Conservation (phyloP, 2,329 filamentous ascomycete genomes). For the Aspergillus calidoustus region DNA sequence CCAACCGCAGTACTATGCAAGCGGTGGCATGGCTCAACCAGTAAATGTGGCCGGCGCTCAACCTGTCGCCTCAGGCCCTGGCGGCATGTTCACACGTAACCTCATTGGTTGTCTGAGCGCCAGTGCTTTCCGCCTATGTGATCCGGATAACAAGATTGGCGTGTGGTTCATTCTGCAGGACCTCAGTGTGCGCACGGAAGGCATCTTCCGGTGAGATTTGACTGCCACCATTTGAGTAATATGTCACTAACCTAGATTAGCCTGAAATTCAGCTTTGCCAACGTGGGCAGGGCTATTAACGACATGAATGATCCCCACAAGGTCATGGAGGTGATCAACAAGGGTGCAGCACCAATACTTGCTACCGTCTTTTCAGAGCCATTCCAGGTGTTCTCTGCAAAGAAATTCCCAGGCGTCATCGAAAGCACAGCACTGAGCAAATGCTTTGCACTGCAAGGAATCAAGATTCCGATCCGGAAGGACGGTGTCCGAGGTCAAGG, state of each 20-base stretch:
- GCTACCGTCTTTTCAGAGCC: constrained; percentile 84
- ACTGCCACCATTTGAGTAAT: not conserved
- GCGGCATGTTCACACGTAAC: constrained; percentile 92
- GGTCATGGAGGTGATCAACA: constrained; percentile 64
- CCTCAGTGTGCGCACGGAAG: constrained; percentile 90
- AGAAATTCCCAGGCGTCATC: constrained; percentile 97
- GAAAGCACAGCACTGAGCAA: constrained; percentile 92
- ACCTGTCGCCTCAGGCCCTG: constrained; percentile 54
- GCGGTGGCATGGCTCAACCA: constrained; percentile 38
- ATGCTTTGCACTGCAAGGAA: constrained; percentile 88
- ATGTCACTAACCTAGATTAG: constrained; percentile 41
- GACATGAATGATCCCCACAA: constrained; percentile 39
- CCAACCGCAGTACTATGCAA: constrained; percentile 29
- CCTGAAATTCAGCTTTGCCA: constrained; percentile 78
- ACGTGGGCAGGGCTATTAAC: constrained; percentile 65
- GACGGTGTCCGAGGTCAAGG: constrained; percentile 66
- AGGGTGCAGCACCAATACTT: constrained; percentile 77
- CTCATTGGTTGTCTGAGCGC: constrained; percentile 90
- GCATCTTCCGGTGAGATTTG: constrained; percentile 74
- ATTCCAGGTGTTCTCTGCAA: constrained; percentile 94
- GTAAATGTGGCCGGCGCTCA: constrained; percentile 43
- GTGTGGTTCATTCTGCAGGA: constrained; percentile 98
- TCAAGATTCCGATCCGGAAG: constrained; percentile 95
- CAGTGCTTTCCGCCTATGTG: constrained; percentile 82
- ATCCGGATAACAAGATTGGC: constrained; percentile 78